Evolutionary conservation across 495 filamentous ascomycete genomes (phyloP).

Genomic region (Beverwykella pulmonaria): DNA sequence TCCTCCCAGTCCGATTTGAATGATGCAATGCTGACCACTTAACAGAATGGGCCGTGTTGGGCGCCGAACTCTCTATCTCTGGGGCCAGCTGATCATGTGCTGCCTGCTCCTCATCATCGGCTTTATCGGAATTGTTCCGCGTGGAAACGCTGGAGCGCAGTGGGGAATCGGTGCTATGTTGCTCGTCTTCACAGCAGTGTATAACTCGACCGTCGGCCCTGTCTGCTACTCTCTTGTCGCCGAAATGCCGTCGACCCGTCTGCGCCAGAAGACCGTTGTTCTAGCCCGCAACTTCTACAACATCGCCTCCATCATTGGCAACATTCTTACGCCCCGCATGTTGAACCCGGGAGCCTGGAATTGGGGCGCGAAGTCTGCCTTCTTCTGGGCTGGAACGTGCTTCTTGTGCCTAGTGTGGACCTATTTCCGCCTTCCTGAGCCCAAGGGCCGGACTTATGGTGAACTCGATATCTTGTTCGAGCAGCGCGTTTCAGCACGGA

Average conservation of each 20-base stretch:
- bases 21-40: too few species aligned
- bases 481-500: conserved; percentile 55
- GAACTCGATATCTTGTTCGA: conserved; percentile 73
- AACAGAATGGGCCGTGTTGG: conserved; percentile 63
- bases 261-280: conserved; percentile 76
- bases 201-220: conserved; percentile 75
- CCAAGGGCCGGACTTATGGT: conserved; percentile 68
- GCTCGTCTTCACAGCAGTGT: conserved; percentile 71
- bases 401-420: conserved; percentile 73
- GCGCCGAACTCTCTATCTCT: conserved; percentile 70
- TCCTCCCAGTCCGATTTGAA: too few species aligned
- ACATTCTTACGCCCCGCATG: conserved; percentile 61
- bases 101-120: conserved; percentile 71
- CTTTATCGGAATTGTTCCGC: conserved; percentile 67
- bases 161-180: conserved; percentile 73
- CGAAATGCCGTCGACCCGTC: conserved; percentile 70
- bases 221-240: conserved; percentile 78
- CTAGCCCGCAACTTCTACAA: conserved; percentile 69
- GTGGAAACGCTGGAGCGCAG: conserved; percentile 54
- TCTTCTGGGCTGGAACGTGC: conserved; percentile 78
- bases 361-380: conserved; percentile 77
- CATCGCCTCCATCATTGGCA: conserved; percentile 67
- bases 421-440: conserved; percentile 77
- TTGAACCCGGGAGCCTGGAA: conserved; percentile 73
- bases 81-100: conserved; percentile 66